Evolutionary conservation across 73 alveolate genomes (phyloP).

Genomic region (Durusdinium trenchii): DNA sequence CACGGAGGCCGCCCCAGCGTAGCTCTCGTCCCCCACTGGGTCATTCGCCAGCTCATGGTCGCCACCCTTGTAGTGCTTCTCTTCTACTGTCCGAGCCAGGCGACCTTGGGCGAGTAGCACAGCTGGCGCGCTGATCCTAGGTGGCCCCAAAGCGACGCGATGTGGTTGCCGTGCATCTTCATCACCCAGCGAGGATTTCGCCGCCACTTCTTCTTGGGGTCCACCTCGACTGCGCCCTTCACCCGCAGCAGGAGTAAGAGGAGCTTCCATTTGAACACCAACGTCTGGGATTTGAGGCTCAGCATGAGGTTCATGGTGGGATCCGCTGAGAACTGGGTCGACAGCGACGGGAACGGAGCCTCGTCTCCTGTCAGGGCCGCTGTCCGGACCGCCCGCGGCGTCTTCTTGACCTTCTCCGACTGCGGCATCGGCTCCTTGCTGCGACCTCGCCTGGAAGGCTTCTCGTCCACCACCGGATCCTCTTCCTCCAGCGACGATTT

Average conservation of each 20-base stretch:
- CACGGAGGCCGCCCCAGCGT: neutral
- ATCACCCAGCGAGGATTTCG: neutral
- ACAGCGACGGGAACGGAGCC: neutral
- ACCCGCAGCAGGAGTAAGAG: neutral
- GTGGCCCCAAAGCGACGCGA: neutral
- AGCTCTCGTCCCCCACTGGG: neutral
- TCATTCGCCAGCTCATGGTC: neutral
- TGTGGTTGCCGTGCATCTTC: neutral
- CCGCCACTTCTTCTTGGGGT: too few relatives aligned
- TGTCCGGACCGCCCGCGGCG: too few relatives aligned
- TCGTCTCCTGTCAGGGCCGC: neutral
- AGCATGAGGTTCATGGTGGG: neutral
- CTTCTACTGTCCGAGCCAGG: too few relatives aligned
- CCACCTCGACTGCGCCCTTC: neutral
- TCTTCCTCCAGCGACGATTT: neutral
- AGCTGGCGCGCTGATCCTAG: too few relatives aligned
- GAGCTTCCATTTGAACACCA: neutral
- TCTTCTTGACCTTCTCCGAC: neutral
- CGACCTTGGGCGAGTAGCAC: too few relatives aligned
- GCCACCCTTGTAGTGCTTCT: neutral
- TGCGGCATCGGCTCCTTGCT: neutral
- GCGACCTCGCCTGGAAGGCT: neutral
- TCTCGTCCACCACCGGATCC: neutral
- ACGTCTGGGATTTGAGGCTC: neutral
- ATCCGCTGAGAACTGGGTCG: slow-evolving; percentile 20